phyloP scores from a whole-genome alignment of 2,329 filamentous ascomycete genomes.

The Pyrenophora teres region DNA sequence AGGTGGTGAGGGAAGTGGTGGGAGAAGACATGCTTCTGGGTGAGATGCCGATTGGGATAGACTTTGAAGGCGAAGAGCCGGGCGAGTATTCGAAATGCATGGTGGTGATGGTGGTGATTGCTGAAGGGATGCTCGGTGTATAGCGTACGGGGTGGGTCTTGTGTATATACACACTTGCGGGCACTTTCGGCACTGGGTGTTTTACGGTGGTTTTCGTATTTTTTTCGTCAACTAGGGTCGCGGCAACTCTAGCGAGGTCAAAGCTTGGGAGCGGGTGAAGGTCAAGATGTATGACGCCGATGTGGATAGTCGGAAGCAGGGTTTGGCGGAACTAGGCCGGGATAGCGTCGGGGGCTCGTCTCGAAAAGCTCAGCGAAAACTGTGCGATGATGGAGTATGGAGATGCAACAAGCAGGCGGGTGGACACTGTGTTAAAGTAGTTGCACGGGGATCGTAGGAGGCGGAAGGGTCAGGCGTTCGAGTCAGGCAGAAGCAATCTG shows the following conservation, averaged over 20 bases:
- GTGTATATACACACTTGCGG: conserved; percentile 35
- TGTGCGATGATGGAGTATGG: conserved; percentile 12
- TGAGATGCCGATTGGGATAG: conserved; percentile 45
- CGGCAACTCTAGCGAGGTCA: conserved; percentile 38
- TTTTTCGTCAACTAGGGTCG: conserved; percentile 23
- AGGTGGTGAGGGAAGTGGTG: conserved; percentile 28
- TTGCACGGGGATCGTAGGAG: conserved; percentile 7
- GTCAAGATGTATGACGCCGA: conserved; percentile 35
- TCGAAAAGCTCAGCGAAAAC: conserved; percentile 7
- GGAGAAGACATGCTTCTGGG: conserved; percentile 44
- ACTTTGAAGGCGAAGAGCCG: conserved; percentile 46
- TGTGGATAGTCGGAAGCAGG: conserved; percentile 23
- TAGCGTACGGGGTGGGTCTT: conserved; percentile 33
- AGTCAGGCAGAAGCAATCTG: conserved; percentile 45
- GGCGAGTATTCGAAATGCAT: conserved; percentile 48
- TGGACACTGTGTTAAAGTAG: conserved; percentile 16
- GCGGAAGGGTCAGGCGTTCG: conserved; percentile 37
- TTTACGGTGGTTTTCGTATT: conserved; percentile 12
- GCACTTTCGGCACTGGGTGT: conserved; percentile 27
- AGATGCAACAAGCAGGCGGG: conserved; percentile 15
- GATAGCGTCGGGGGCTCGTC: conserved; percentile 17
- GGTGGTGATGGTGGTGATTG: not conserved
- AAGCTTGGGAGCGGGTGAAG: conserved; percentile 15
- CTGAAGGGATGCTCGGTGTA: not conserved
- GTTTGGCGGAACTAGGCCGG: conserved; percentile 22